Evolutionary conservation across 2,329 filamentous ascomycete genomes (phyloP), one percentile per base, ranked within the genome.

Genomic region (Nigrograna mackinnonii): DNA sequence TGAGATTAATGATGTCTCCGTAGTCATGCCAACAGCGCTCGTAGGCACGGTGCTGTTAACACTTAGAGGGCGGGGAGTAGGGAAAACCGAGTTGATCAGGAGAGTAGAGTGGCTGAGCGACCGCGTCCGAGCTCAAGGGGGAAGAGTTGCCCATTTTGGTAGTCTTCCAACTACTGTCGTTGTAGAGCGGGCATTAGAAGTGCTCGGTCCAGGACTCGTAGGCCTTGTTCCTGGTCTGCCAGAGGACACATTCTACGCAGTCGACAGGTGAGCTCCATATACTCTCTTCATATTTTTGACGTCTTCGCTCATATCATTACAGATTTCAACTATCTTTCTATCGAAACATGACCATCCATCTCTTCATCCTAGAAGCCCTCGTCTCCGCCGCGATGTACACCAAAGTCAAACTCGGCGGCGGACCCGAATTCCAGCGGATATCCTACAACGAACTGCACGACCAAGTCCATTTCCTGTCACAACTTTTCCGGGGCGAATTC

Each of bases 311-410:
- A 57, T 24, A 20, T 16, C n/a, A 6, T 11, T 38, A 3, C 49
- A 71, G 74, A 39, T 99, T 99, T 74, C 94, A 99, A 64, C 80
- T 99, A 7, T 96, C 91, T 0, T 99, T 99, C 69, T 99, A 99
- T 71, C 86, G 94, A 39, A 99, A 99, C 69, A 97, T 97, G 94
- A 96, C 92, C 0, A 99, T 99, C 48, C 94, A 99, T 64, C 80
- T 99, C 4, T 99, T 99, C 68, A 94, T 99, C 43, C 87, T 90
- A 2, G 91, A 97, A 65, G 88, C 92, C 0, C 77, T 99, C 4
- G 89, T 97, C 17, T 94, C 89, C 47, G 89, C 86, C 4, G 88
- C 88, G 20, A 85, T 99, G 78, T 99, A 99, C 67, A 94, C 85
- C 0, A 82, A 83, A 33, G 87, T 97, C 41, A 99, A 99, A 69